These are phyloP conservation scores for Brasilioporus rufonigricans DNA, from an alignment of 768 basidiomycete species.

Conservation along the genomic window DNA sequence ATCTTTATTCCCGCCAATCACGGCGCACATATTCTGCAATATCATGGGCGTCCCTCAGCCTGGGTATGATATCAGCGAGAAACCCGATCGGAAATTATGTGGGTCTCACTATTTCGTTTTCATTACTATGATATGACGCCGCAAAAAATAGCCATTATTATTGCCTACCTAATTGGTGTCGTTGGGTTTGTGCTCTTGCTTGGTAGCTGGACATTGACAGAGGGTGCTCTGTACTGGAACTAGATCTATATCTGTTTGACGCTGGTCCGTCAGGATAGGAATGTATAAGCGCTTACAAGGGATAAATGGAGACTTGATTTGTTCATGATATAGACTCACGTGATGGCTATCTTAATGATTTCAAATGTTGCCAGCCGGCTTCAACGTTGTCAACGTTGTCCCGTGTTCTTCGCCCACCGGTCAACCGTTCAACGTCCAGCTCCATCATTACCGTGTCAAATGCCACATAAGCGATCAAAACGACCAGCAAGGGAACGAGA, in stretches of 20 bases:
- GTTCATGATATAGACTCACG: conserved; percentile 11
- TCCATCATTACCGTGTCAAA: conserved; percentile 33
- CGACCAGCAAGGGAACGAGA: conserved; percentile 45
- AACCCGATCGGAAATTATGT: conserved; percentile 53
- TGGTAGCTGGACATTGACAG: conserved; percentile 45
- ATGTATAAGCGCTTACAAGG: not conserved
- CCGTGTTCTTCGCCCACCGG: not conserved
- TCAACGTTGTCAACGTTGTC: conserved; percentile 13
- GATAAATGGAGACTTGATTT: conserved; percentile 5
- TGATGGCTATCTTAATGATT: conserved; percentile 9
- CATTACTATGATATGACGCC: conserved; percentile 9
- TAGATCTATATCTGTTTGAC: conserved; percentile 7
- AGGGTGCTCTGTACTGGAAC: conserved; percentile 44
- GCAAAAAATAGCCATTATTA: conserved; percentile 45
- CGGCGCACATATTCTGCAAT: conserved; percentile 91
- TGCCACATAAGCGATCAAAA: conserved; percentile 71
- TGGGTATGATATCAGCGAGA: conserved; percentile 49
- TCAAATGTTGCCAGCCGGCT: not conserved
- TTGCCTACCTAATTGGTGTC: conserved; percentile 59
- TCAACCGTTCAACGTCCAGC: not conserved
- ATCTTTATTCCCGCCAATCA: conserved; percentile 73
- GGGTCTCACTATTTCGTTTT: conserved; percentile 27
- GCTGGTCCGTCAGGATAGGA: conserved; percentile 8
- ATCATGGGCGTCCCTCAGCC: conserved; percentile 87
- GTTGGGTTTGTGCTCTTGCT: conserved; percentile 55